These are phyloP conservation scores for Volvariella volvacea DNA, from an alignment of 1,284 basidiomycete species.

Conservation along the genomic window DNA sequence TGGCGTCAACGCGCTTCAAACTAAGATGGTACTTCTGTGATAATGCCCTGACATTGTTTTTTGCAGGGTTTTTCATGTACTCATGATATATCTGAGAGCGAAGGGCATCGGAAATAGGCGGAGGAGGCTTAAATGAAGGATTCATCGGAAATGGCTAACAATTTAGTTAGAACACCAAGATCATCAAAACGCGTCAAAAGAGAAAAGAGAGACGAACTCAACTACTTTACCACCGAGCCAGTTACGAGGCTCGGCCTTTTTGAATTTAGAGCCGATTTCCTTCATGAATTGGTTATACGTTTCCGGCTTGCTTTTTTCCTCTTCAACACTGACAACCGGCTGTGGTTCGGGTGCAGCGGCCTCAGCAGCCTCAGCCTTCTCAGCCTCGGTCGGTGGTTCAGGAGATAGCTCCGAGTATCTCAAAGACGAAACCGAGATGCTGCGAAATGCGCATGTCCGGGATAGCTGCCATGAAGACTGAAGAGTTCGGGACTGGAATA, in stretches of 20 bases:
- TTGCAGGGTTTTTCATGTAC: constrained; percentile 50
- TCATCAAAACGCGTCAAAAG: background rate
- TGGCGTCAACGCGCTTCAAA: constrained; percentile 72
- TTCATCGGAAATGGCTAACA: constrained; percentile 79
- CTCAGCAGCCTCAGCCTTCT: constrained; percentile 12
- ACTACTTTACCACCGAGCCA: constrained; percentile 56
- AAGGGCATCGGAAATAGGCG: constrained; percentile 60
- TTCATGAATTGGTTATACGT: constrained; percentile 27
- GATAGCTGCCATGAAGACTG: constrained; percentile 18
- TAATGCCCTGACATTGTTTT: constrained; percentile 54
- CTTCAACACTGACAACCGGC: constrained; percentile 5
- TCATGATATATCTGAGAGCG: constrained; percentile 47
- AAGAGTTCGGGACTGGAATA: constrained; percentile 15
- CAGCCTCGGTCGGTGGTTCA: constrained; percentile 18
- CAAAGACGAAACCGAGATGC: constrained; percentile 20
- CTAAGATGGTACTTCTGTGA: constrained; percentile 57
- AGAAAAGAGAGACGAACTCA: constrained; percentile 28
- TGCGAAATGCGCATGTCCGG: constrained; percentile 17
- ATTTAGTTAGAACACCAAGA: constrained; percentile 9
- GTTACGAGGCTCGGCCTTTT: constrained; percentile 38
- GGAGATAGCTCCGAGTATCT: constrained; percentile 17
- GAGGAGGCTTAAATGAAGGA: constrained; percentile 69
- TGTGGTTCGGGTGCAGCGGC: constrained; percentile 9
- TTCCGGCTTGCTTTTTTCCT: constrained; percentile 11
- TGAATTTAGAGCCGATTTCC: constrained; percentile 28